Evolutionary conservation across 139 green algal species (phyloP), one percentile per base, ranked within the genome.

Genomic region (Volvox africanus): DNA sequence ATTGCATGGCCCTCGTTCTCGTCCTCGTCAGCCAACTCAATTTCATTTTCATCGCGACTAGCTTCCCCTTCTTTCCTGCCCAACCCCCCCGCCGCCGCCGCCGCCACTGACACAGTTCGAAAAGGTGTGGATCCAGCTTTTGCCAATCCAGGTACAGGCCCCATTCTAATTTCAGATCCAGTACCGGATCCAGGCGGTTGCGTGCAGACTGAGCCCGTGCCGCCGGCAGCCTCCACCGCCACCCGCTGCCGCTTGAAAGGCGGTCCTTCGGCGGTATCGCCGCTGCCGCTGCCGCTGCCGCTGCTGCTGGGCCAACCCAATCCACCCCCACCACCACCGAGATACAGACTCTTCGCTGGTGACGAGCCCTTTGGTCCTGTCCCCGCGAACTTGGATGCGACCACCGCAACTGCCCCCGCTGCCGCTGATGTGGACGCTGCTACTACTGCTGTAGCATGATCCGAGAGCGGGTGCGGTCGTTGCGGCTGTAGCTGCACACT

Each of bases 1-100:
- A 44, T 32, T n/a, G n/a, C 61, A 13, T 24, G 9, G 1, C 61
- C 82, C 12, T 21, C 32, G 3, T 88, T 33, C 24, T 30, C 65
- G 65, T 44, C 67, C 69, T 89, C 85, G 17, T 73, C 69, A 0
- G 24, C 85, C 13, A 89, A 1, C 0, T 82, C 68, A 2, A 89
- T 89, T 50, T 89, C 85, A 30, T 89, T 89, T 20, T 82, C 85
- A 24, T 89, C 85, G 61, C 13, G 19, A 32, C 17, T 2, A 55
- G 44, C 44, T 55, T 5, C 44, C 9, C 5, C 44, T 61, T 73
- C 65, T 2, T 24, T 28, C 65, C 65, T 9, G 65, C 65, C 65
- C 65, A 28, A 26, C 17, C 62, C 62, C 19, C 62, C 65, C 65
- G 65, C 65, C 76, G 14, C 76, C 76, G 2, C 30, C 1, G 32